Evolutionary conservation across 202 grass and related monocot species (phyloP), one percentile per base, ranked within the genome.

Genomic region (Musa balbisiana): DNA sequence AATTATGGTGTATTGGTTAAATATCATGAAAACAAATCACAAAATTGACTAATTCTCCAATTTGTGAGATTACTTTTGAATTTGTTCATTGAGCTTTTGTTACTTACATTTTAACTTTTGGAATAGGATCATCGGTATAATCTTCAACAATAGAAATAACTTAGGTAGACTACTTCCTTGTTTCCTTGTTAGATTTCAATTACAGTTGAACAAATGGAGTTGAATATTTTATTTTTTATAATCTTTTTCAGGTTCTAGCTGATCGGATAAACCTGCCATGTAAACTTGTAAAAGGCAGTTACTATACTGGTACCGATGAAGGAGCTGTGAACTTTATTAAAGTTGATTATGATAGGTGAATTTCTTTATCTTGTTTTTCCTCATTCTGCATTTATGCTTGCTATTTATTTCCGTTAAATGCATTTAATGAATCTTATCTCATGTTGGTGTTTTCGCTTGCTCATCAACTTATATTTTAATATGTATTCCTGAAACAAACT

Each of bases 321-420:
- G 95, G 95, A 73, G 95, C 91, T 80, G 86, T 99, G 80, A 99
- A 99, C 77, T 88, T 95, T 73, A 86, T 99, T 84, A 95, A 99
- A 88, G 72, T 90, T 82, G 91, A 94, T 89, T 95, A 79, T 88
- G 81, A 81, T 54, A 90, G 91, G 95, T 99, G 81, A 73, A 17
- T 20, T 80, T 56, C 14, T 55, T 79, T 83, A 59, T 73, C 29
- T 80, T n/a, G 19, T 83, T 83, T 59, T 54, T 11, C 15, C 15
- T 72, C 27, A 4, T 53, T 11, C 15, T 64, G 15, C 16, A 53
- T 52, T 69, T 27, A 20, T 78, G 17, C 76, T 78, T 55, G 51
- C 49, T 9, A 22, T 62, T 78, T 33, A 2, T 78, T 2, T 52
- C 21, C 13, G 33, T 6, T 43, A 43, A 43, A 43, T 43, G 33